These are phyloP conservation scores for Panicum miliaceum DNA, from an alignment of 176 grass and related monocot species.

Conservation along the genomic window DNA sequence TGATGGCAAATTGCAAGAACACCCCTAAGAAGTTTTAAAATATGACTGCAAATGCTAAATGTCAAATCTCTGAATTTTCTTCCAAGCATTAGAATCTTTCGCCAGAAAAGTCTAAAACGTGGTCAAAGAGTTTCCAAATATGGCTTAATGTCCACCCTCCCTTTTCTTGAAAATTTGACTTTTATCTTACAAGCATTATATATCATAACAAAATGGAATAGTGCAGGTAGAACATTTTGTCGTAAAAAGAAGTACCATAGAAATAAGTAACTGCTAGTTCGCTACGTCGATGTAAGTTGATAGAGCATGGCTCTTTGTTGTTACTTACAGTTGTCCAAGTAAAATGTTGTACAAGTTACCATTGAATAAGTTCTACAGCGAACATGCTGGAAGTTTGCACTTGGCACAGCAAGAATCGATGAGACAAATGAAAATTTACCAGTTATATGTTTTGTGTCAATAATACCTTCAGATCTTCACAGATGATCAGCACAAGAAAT, in stretches of 20 bases:
- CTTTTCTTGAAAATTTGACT: not conserved
- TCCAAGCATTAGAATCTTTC: not conserved
- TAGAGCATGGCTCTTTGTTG: no score
- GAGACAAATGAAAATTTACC: not conserved
- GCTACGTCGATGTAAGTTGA: no score
- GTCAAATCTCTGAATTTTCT: slow-evolving; percentile 2
- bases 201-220: no score
- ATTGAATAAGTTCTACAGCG: not conserved
- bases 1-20: not conserved
- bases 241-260: no score
- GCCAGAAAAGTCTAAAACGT: not conserved
- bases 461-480: not conserved
- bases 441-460: not conserved
- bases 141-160: not conserved
- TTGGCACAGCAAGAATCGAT: not conserved
- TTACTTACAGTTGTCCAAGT: no score
- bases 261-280: no score
- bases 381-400: not conserved
- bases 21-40: not conserved
- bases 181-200: not conserved
- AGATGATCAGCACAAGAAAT: not conserved
- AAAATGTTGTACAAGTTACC: not conserved
- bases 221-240: no score
- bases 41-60: not conserved
- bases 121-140: not conserved